Percentiles rank a stretch among this genome's conserved stretches.
Evolutionary conservation across 805 yeast species (phyloP).

Genomic region (Wickerhamiella lipophila): DNA sequence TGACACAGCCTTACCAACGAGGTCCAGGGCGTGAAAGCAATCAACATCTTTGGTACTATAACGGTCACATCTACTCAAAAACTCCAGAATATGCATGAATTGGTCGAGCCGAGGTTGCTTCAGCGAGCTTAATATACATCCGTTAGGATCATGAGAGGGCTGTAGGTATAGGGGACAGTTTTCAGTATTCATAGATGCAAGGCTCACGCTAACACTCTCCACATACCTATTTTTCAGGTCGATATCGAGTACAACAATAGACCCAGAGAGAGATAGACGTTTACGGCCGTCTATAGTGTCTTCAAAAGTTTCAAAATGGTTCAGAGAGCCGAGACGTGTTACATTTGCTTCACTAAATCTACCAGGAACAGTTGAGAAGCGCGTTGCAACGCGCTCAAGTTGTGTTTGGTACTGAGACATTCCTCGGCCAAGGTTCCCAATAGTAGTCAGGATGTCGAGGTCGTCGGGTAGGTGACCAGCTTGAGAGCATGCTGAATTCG

Average conservation of each 20-base stretch:
- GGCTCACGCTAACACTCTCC: slow-evolving; percentile 22
- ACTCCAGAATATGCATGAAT: slow-evolving; percentile 26
- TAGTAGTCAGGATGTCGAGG: not conserved
- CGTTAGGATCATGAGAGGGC: slow-evolving; percentile 19
- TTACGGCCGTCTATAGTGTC: slow-evolving; percentile 25
- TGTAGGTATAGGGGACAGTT: slow-evolving; percentile 21
- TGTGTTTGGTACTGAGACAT: slow-evolving; percentile 16
- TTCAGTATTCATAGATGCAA: slow-evolving; percentile 19
- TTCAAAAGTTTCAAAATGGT: slow-evolving; percentile 31
- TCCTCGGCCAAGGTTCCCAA: not conserved
- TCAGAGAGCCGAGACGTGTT: slow-evolving; percentile 24
- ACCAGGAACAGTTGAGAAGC: slow-evolving; percentile 27
- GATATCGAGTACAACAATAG: slow-evolving; percentile 29
- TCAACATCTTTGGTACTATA: slow-evolving; percentile 27
- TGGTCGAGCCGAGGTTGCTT: slow-evolving; percentile 26
- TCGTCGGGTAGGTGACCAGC: too few relatives aligned
- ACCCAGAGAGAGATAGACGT: slow-evolving; percentile 30
- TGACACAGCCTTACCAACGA: slow-evolving; percentile 24
- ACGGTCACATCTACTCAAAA: slow-evolving; percentile 28
- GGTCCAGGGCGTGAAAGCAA: slow-evolving; percentile 27
- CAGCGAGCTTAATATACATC: slow-evolving; percentile 23
- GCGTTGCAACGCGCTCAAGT: slow-evolving; percentile 20
- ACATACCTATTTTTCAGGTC: slow-evolving; percentile 20
- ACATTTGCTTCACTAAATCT: slow-evolving; percentile 28
- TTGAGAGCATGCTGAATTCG: not conserved